Conservation (phyloP, 2,329 filamentous ascomycete genomes). For the Chaetomium olivaceum region DNA sequence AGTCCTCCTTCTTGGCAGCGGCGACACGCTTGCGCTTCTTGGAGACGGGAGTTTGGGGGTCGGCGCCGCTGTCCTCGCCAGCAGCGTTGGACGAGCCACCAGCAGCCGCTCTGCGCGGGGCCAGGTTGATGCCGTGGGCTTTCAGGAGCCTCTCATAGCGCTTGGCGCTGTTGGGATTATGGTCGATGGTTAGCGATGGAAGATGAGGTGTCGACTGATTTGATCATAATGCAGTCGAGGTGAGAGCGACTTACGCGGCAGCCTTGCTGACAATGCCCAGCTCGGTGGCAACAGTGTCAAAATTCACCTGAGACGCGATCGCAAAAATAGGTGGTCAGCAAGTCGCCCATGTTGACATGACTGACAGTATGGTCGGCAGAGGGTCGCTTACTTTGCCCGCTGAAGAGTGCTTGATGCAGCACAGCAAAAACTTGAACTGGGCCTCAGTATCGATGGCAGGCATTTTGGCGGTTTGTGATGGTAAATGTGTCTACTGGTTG, state of each 20-base stretch:
- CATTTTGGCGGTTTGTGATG: conserved; percentile 44
- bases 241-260: conserved; percentile 62
- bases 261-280: conserved; percentile 64
- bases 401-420: conserved; percentile 62
- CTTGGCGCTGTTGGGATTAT: conserved; percentile 30
- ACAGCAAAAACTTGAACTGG: conserved; percentile 66
- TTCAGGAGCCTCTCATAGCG: conserved; percentile 36
- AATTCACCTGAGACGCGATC: conserved; percentile 60
- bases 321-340: conserved; percentile 14
- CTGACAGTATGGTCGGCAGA: background rate
- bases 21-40: conserved; percentile 22
- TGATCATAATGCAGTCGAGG: background rate
- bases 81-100: background rate
- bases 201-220: background rate
- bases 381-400: conserved; percentile 56
- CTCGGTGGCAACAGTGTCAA: conserved; percentile 63
- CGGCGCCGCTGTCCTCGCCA: background rate
- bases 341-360: no score
- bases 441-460: conserved; percentile 51
- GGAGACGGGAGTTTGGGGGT: conserved; percentile 13
- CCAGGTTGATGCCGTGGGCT: conserved; percentile 26
- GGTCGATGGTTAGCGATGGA: background rate
- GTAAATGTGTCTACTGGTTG: background rate
- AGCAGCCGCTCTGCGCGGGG: conserved; percentile 16
- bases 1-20: conserved; percentile 3